A percentile compares a stretch with the other conserved stretches of the same genome.
Conservation (phyloP, 2,329 filamentous ascomycete genomes). For the Stachybotrys chartarum region DNA sequence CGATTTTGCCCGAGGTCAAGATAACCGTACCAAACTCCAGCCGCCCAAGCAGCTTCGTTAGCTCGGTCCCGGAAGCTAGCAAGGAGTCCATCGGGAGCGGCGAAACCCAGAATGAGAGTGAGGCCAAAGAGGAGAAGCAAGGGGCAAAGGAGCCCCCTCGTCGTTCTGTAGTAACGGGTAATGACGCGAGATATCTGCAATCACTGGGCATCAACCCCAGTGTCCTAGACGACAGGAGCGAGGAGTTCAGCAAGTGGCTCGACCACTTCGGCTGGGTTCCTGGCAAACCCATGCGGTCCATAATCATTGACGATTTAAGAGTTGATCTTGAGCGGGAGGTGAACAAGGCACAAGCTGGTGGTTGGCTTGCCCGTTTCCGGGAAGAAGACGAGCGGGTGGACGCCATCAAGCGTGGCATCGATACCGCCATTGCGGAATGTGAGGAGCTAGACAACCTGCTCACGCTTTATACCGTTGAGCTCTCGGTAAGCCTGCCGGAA, state of each 20-base stretch:
- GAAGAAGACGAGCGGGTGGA: slow-evolving; percentile 88
- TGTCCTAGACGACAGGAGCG: slow-evolving; percentile 67
- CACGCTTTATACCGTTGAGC: slow-evolving; percentile 89
- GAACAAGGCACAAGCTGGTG: slow-evolving; percentile 83
- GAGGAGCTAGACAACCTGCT: slow-evolving; percentile 93
- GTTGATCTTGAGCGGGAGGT: slow-evolving; percentile 80
- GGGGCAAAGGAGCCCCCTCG: slow-evolving; percentile 28
- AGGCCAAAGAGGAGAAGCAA: background rate
- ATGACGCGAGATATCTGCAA: slow-evolving; percentile 72
- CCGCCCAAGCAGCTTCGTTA: slow-evolving; percentile 26
- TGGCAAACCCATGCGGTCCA: slow-evolving; percentile 65
- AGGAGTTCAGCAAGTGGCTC: slow-evolving; percentile 75
- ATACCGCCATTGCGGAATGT: slow-evolving; percentile 87
- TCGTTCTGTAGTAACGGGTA: slow-evolving; percentile 59
- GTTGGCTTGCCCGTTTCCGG: slow-evolving; percentile 77
- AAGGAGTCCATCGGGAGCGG: slow-evolving; percentile 20
- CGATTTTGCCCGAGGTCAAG: slow-evolving; percentile 50
- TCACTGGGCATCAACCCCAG: slow-evolving; percentile 70
- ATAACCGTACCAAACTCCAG: slow-evolving; percentile 42
- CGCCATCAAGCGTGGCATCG: slow-evolving; percentile 77
- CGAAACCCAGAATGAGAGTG: slow-evolving; percentile 30
- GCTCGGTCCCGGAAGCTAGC: slow-evolving; percentile 23
- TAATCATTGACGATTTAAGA: slow-evolving; percentile 74
- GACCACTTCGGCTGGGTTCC: slow-evolving; percentile 84
- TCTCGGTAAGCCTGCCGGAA: slow-evolving; percentile 57